A percentile compares a stretch with the other conserved stretches of the same genome.
Evolutionary conservation across 345 rosid genomes (phyloP).

Genomic region (Trapa incisa): DNA sequence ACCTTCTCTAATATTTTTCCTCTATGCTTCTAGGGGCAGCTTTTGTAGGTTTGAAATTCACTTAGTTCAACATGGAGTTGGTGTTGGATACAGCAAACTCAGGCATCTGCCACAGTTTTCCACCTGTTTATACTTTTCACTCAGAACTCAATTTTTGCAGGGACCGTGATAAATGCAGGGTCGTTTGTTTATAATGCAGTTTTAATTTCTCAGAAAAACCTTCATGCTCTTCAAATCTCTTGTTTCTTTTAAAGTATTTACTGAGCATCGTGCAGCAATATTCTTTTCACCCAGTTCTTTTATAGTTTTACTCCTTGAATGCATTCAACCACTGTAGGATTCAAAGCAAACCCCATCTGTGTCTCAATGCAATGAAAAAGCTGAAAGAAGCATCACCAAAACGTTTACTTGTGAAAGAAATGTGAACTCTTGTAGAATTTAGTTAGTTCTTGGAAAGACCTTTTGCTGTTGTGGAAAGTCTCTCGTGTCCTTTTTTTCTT

Average conservation of each 20-base stretch:
- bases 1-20: conserved; percentile 9
- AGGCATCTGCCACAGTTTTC: conserved; percentile 2
- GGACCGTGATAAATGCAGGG: conserved; percentile 6
- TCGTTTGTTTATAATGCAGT: conserved; percentile 3
- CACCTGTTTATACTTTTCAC: not conserved
- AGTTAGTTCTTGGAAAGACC: too few species aligned
- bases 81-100: conserved; percentile 7
- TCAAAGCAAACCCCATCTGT: too few species aligned
- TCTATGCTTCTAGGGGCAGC: conserved; percentile 18
- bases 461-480: too few species aligned
- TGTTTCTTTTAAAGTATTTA: not conserved
- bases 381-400: too few species aligned
- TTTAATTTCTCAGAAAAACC: not conserved
- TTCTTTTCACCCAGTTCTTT: not conserved
- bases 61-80: conserved; percentile 16
- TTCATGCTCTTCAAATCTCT: not conserved
- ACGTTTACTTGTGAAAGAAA: too few species aligned
- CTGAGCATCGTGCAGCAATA: not conserved
- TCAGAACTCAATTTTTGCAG: conserved; percentile 10
- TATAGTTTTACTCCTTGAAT: too few species aligned
- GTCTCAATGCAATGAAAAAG: too few species aligned
- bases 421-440: too few species aligned
- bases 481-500: too few species aligned
- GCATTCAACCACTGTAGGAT: too few species aligned
- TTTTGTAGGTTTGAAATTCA: conserved; percentile 18